Evolutionary conservation across 768 basidiomycete species (phyloP).

Genomic region (Candolleomyces efflorescens): DNA sequence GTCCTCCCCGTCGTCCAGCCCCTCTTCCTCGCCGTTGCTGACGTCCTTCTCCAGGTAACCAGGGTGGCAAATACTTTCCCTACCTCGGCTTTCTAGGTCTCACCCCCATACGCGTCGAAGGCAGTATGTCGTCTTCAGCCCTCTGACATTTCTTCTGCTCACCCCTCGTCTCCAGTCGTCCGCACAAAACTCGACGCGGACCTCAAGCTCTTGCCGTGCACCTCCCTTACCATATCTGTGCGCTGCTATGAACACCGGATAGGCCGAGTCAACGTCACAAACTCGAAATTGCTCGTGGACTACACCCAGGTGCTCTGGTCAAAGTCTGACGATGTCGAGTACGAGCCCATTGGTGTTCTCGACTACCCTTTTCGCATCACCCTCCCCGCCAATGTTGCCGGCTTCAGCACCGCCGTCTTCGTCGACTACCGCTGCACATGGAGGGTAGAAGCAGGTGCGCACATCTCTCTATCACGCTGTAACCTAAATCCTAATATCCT

Average conservation of each 20-base stretch:
- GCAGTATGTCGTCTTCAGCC: constrained; percentile 41
- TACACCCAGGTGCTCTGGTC: constrained; percentile 65
- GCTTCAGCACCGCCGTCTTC: constrained; percentile 67
- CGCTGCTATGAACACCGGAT: constrained; percentile 80
- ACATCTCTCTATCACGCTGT: constrained; percentile 9
- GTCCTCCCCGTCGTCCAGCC: constrained; percentile 14
- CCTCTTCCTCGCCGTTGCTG: constrained; percentile 4
- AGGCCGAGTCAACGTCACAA: constrained; percentile 50
- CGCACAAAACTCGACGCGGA: constrained; percentile 70
- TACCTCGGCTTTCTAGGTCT: constrained; percentile 76
- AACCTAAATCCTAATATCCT: constrained; percentile 13
- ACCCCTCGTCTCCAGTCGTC: constrained; percentile 43
- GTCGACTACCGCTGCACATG: constrained; percentile 79
- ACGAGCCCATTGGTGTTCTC: constrained; percentile 56
- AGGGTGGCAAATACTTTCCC: constrained; percentile 69
- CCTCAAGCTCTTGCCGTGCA: constrained; percentile 60
- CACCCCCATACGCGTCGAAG: constrained; percentile 75
- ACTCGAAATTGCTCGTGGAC: constrained; percentile 68
- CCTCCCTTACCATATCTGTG: constrained; percentile 66
- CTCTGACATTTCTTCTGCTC: constrained; percentile 10
- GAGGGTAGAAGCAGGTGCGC: constrained; percentile 78
- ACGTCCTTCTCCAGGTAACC: constrained; percentile 44
- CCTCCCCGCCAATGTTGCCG: constrained; percentile 56
- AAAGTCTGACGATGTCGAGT: constrained; percentile 53
- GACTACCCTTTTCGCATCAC: constrained; percentile 71